Base-by-base conservation (phyloP, 495 filamentous ascomycete species). In the Pseudomonodictys pantanalensis region DNA sequence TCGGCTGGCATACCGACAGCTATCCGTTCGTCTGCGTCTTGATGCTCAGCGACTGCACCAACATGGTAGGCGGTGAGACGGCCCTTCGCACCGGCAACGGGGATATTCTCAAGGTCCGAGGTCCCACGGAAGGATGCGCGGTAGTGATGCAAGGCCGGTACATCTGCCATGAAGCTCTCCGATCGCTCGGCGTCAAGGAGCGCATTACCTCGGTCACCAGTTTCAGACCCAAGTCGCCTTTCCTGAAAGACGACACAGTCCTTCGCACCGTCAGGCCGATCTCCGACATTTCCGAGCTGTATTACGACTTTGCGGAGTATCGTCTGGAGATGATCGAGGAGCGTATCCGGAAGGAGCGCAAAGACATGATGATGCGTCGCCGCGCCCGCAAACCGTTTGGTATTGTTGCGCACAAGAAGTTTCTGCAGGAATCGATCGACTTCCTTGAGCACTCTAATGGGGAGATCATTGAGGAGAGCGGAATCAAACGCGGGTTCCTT, bases 21-120 rank as follows among this genome's bases (percentile, higher is more conserved):
- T 89, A 89, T 66, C 87, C 86, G 0, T 89, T 89, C 60, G 87
- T 90, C 20, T 89, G 87, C 63, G 86, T 90, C 35, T 77, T 83
- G 12, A 89, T 89, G 87, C 79, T 89, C 48, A 87, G 83, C 53
- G 86, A 90, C 65, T 84, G 83, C 43, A 81, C 76, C 1, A 75
- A 77, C 25, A 90, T 89, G 86, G 73, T 86, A 28, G 86, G 86
- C 32, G 87, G 87, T 6, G 87, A 89, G 71, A 89, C 86, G 17
- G 86, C 83, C 9, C 72, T 89, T 28, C 75, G 78, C 47, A 87
- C 79, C 3, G 83, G 79, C 2, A 76, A 70, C 25, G 84, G 84
- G 1, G 81, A 84, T 18, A 76, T 88, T 26, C 73, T 85, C 66
- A 88, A 87, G 72, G 82, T 89, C 42, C 78, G 86, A 48, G 83